A percentile compares a stretch with the other conserved stretches of the same genome.
These are phyloP conservation scores for Phialophora chinensis DNA, from an alignment of 2,329 filamentous ascomycete genomes.

Conservation along the genomic window DNA sequence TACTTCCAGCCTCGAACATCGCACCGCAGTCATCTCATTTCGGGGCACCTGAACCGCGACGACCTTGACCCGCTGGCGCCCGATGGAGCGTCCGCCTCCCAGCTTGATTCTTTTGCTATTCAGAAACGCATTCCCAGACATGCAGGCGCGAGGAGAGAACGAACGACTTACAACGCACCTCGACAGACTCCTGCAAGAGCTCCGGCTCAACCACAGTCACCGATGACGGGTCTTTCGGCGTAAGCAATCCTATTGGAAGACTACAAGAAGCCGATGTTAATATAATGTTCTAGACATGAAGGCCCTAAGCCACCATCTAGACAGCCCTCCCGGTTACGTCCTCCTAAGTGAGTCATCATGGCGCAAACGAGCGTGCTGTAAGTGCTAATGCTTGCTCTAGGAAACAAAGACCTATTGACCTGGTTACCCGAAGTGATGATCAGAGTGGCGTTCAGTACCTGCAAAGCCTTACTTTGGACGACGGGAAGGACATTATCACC, in stretches of 20 bases:
- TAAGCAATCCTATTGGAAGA: background rate
- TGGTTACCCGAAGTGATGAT: constrained; percentile 3
- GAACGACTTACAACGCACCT: background rate
- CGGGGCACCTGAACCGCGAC: background rate
- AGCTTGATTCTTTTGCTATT: background rate
- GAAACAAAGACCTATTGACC: constrained; percentile 23
- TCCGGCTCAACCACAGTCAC: background rate
- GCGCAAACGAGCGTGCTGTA: background rate
- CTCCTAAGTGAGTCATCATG: constrained; percentile 21
- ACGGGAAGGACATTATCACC: constrained; percentile 15
- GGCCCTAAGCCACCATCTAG: background rate
- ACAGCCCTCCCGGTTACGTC: constrained; percentile 2
- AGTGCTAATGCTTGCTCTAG: constrained; percentile 14
- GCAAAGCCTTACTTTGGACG: background rate
- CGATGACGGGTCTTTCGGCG: background rate
- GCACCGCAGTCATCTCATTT: constrained; percentile 1
- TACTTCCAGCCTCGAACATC: constrained; percentile 23
- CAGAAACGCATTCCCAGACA: constrained; percentile 17
- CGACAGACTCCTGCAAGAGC: background rate
- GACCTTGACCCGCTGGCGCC: background rate
- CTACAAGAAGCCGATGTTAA: background rate
- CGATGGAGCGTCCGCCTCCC: background rate
- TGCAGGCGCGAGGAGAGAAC: constrained; percentile 6
- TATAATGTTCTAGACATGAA: background rate
- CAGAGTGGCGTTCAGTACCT: constrained; percentile 5